A percentile compares a stretch with the other conserved stretches of the same genome.
Evolutionary conservation across 2,329 filamentous ascomycete genomes (phyloP).

Genomic region (Thyridium curvatum): DNA sequence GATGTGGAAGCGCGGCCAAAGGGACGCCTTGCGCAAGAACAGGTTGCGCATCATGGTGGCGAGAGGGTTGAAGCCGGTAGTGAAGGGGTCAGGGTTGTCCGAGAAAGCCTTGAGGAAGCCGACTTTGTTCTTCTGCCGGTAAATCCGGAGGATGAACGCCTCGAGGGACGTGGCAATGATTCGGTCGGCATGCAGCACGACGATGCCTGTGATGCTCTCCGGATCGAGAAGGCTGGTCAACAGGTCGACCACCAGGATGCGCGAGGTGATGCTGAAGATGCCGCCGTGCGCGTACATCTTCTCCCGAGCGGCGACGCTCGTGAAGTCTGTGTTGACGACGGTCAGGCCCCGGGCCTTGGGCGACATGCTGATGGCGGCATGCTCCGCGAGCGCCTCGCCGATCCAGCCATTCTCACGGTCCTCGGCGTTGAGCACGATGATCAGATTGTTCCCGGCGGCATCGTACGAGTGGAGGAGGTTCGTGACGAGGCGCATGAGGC

Average conservation of each 20-base stretch:
- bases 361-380: conserved; percentile 82
- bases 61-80: conserved; percentile 79
- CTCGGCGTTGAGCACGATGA: conserved; percentile 82
- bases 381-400: conserved; percentile 90
- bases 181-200: conserved; percentile 84
- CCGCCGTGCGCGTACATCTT: conserved; percentile 88
- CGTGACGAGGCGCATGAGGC: conserved; percentile 85
- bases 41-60: conserved; percentile 88
- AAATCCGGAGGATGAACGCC: conserved; percentile 91
- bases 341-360: conserved; percentile 78
- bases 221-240: conserved; percentile 77
- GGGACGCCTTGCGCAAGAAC: conserved; percentile 78
- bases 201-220: conserved; percentile 76
- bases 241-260: conserved; percentile 90
- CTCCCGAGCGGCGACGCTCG: conserved; percentile 79
- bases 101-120: conserved; percentile 97
- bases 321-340: conserved; percentile 90
- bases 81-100: conserved; percentile 87
- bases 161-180: conserved; percentile 83
- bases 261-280: conserved; percentile 91
- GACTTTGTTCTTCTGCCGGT: conserved; percentile 85
- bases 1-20: conserved; percentile 93
- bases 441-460: conserved; percentile 87
- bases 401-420: conserved; percentile 96
- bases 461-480: conserved; percentile 97